Base-by-base conservation (phyloP, 108 stramenopile species). In the Nitzschia sp. region DNA sequence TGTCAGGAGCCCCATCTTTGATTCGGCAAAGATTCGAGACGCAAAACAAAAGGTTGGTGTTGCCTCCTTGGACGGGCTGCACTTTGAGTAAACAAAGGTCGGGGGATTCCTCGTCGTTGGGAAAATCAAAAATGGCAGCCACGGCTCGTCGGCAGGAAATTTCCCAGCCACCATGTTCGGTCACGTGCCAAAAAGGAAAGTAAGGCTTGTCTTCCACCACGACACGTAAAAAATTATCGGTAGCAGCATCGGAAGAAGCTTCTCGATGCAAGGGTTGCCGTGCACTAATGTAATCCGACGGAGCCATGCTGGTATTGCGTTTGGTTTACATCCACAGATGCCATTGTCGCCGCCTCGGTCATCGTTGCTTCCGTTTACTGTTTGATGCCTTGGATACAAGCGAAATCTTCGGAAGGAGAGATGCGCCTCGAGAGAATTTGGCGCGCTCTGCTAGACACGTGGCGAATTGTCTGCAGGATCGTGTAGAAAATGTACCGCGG, bases 31-130 rank as follows among this genome's bases (percentile, higher is more conserved):
- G 23, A 23, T 45, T 8, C 2, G 80, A 71, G 9, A 91, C 78
- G 13, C 74, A 72, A 76, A 80, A 91, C 48, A 95, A 67, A 0
- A 63, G 64, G 63, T 95, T 95, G 68, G 94, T 95, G 46, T 86
- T 95, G 15, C 94, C 94, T 4, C 94, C 94, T 1, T 81, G 74
- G 2, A 95, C 71, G 45, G 58, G 66, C 36, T 58, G 36, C 17
- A 83, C 75, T 64, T 66, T 48, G 31, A 35, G 69, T 13, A 13
- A 42, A 9, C 9, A 42, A n/a, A n/a, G n/a, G n/a, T n/a, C n/a
- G n/a, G 38, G 13, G 27, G 46, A 45, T 42, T 66, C 46, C 27
- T 26, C 27, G 9, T 55, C 26, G 17, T 24, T n/a, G 30, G 27
- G 23, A 8, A 28, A 3, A 26, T n/a, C 46, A 33, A 71, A 75